Conservation (phyloP, 2,329 filamentous ascomycete genomes). For the Kalmusia sp. region DNA sequence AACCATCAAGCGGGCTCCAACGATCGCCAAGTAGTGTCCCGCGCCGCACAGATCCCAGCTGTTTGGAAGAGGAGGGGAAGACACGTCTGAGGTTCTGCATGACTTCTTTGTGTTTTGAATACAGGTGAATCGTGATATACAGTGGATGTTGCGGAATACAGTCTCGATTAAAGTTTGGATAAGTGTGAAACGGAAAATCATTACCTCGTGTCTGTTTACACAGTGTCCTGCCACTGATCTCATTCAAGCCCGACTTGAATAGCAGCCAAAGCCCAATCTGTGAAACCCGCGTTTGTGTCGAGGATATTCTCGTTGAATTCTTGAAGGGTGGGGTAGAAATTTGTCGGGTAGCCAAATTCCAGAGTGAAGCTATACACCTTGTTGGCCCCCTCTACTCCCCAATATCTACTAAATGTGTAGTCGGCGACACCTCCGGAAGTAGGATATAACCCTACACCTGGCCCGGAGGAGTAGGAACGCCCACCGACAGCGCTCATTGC, state of each 20-base stretch:
- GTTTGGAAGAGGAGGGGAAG: too few relatives aligned
- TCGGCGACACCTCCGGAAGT: conserved; percentile 48
- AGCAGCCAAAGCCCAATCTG: conserved; percentile 49
- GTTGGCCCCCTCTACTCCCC: conserved; percentile 41
- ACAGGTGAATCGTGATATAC: too few relatives aligned
- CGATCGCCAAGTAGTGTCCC: too few relatives aligned
- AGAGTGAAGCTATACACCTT: conserved; percentile 50
- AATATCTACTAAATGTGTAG: conserved; percentile 47
- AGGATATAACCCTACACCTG: conserved; percentile 47
- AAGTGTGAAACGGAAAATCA: too few relatives aligned
- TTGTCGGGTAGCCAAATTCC: conserved; percentile 49
- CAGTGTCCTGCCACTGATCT: too few relatives aligned
- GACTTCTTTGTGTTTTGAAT: too few relatives aligned
- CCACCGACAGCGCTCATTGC: conserved; percentile 49
- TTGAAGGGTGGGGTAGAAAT: conserved; percentile 49
- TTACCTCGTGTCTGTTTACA: too few relatives aligned
- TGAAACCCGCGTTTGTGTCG: conserved; percentile 51
- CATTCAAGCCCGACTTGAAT: conserved; percentile 42
- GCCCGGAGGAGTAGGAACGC: conserved; percentile 38
- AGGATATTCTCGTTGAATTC: conserved; percentile 51
- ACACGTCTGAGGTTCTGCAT: too few relatives aligned
- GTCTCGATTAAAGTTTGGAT: too few relatives aligned
- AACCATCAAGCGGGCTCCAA: too few relatives aligned
- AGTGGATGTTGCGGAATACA: too few relatives aligned
- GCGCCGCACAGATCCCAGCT: too few relatives aligned